Conservation (phyloP, 495 filamentous ascomycete genomes). For the Aspergillus incahuasiensis region DNA sequence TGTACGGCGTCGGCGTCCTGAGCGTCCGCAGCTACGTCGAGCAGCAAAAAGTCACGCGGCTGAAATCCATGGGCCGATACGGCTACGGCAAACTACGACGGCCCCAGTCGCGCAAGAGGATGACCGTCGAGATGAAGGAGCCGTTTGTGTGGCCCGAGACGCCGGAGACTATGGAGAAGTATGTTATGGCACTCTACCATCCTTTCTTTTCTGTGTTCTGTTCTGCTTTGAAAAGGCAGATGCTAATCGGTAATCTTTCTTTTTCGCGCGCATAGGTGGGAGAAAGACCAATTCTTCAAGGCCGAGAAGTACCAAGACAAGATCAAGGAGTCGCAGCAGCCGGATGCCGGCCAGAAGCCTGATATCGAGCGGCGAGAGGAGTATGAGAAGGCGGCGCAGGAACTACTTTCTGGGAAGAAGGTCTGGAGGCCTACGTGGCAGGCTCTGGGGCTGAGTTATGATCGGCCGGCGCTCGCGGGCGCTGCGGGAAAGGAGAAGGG, state of each 20-base stretch:
- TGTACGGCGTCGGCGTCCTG: conserved; percentile 63
- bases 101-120: conserved; percentile 71
- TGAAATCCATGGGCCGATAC: conserved; percentile 34
- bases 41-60: conserved; percentile 53
- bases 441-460: conserved; percentile 35
- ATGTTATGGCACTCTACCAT: conserved; percentile 32
- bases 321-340: conserved; percentile 21
- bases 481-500: conserved; percentile 4
- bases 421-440: conserved; percentile 45
- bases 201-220: neutral
- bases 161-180: conserved; percentile 53
- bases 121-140: conserved; percentile 79
- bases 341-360: conserved; percentile 27
- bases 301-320: conserved; percentile 30
- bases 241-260: conserved; percentile 1
- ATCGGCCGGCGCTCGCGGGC: conserved; percentile 18
- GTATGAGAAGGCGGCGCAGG: conserved; percentile 52
- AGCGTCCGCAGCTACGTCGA: conserved; percentile 74
- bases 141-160: conserved; percentile 80
- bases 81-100: conserved; percentile 45
- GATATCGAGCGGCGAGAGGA: conserved; percentile 25
- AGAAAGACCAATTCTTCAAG: conserved; percentile 39
- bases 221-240: neutral
- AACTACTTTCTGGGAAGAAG: conserved; percentile 43
- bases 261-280: conserved; percentile 42